These are phyloP conservation scores for Myriosclerotinia scirpicola DNA, from an alignment of 2,329 filamentous ascomycete genomes.

Conservation along the genomic window DNA sequence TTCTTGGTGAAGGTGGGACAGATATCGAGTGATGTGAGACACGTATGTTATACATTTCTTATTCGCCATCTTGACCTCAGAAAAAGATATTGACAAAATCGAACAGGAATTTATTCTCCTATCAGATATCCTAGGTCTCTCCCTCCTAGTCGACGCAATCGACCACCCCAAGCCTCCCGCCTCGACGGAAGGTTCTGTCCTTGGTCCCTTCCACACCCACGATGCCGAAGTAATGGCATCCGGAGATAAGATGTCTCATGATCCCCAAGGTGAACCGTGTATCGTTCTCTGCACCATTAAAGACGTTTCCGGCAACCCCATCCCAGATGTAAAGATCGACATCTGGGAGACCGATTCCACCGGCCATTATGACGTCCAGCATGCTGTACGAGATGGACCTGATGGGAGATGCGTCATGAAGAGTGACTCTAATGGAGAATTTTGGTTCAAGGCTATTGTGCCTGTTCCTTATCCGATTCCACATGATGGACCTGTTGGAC, in stretches of 20 bases:
- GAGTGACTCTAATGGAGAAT: constrained; percentile 68
- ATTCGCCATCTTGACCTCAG: background rate
- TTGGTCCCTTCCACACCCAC: constrained; percentile 82
- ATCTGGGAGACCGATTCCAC: constrained; percentile 82
- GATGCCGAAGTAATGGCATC: constrained; percentile 60
- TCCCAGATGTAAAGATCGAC: constrained; percentile 69
- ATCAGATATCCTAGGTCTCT: constrained; percentile 76
- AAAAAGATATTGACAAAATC: background rate
- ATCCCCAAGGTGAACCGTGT: constrained; percentile 67
- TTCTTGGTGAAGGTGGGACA: constrained; percentile 74
- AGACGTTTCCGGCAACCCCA: constrained; percentile 61
- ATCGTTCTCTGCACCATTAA: constrained; percentile 72
- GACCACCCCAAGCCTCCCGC: constrained; percentile 74
- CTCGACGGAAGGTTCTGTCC: constrained; percentile 74
- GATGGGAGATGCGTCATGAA: constrained; percentile 72
- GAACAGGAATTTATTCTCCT: constrained; percentile 75
- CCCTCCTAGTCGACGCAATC: constrained; percentile 77
- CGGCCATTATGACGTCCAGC: constrained; percentile 83
- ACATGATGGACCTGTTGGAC: constrained; percentile 79
- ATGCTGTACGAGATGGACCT: constrained; percentile 60
- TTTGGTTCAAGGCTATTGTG: constrained; percentile 84
- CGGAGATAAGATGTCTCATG: constrained; percentile 65
- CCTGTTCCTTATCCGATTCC: constrained; percentile 86
- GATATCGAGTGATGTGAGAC: constrained; percentile 71
- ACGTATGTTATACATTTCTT: constrained; percentile 49